Conservation (phyloP, 192 early-diverging fungal genomes). For the Powellomyces hirtus region DNA sequence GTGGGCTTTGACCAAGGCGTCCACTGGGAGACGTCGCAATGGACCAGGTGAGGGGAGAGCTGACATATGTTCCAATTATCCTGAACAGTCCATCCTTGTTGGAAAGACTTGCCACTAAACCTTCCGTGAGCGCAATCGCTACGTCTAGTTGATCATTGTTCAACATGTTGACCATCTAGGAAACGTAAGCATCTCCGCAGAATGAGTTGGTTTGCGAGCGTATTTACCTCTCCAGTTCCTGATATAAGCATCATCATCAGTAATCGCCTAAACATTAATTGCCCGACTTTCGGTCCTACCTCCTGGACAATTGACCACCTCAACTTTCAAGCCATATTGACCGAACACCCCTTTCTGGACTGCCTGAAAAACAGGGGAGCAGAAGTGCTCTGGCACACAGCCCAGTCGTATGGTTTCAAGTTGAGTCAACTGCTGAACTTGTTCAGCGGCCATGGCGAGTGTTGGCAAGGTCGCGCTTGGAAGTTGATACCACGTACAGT, state of each 20-base stretch:
- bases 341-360: conserved; percentile 8
- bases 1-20: conserved; percentile 39
- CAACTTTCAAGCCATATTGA: conserved; percentile 11
- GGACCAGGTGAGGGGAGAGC: conserved; percentile 63
- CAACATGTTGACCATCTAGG: conserved; percentile 66
- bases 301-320: conserved; percentile 43
- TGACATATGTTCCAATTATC: conserved; percentile 79
- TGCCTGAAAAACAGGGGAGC: conserved; percentile 42
- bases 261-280: no score
- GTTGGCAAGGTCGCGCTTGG: no score
- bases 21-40: conserved; percentile 39
- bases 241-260: neutral
- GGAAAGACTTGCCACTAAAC: conserved; percentile 55
- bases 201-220: neutral
- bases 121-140: conserved; percentile 87
- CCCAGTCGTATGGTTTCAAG: conserved; percentile 33
- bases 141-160: conserved; percentile 69
- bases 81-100: conserved; percentile 56
- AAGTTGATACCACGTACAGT: no score
- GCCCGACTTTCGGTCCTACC: no score
- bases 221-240: conserved; percentile 10
- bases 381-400: conserved; percentile 60
- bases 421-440: neutral
- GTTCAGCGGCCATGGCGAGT: no score
- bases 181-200: no score